Percentiles rank a stretch among this genome's conserved stretches.
phyloP scores from a whole-genome alignment of 495 filamentous ascomycete genomes.

The Pyronema domesticum region DNA sequence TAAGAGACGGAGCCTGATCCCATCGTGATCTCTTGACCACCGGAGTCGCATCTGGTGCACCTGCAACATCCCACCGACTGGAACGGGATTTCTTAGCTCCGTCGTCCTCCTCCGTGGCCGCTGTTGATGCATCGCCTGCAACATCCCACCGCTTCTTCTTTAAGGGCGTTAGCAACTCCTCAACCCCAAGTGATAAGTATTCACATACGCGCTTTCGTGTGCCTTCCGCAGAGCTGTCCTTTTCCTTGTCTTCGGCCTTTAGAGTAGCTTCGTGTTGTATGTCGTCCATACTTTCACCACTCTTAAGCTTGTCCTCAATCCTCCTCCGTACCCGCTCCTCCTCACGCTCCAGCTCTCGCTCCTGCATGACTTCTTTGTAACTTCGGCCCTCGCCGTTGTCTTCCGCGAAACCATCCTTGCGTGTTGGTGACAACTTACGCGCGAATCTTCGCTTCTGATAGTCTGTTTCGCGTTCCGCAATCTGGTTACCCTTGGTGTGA shows the following conservation, averaged over 20 bases:
- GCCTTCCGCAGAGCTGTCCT: conserved; percentile 42
- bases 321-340: conserved; percentile 71
- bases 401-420: conserved; percentile 71
- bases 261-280: conserved; percentile 50
- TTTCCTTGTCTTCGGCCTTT: conserved; percentile 37
- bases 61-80: conserved; percentile 24
- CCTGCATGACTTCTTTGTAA: conserved; percentile 82
- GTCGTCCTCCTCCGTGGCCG: conserved; percentile 30
- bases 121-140: conserved; percentile 27
- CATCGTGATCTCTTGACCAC: conserved; percentile 64
- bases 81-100: conserved; percentile 25
- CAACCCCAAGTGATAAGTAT: neutral
- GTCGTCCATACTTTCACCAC: conserved; percentile 30
- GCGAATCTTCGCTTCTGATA: conserved; percentile 93
- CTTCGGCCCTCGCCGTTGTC: conserved; percentile 43
- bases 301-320: conserved; percentile 53
- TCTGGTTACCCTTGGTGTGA: conserved; percentile 74
- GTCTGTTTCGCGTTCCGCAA: conserved; percentile 83
- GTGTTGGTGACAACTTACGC: conserved; percentile 69
- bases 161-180: conserved; percentile 8
- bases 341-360: conserved; percentile 79
- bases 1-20: conserved; percentile 65
- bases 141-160: conserved; percentile 87
- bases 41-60: conserved; percentile 36
- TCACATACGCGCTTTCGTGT: conserved; percentile 40